These are phyloP conservation scores for bread wheat (Triticum aestivum) DNA, from an alignment of 176 grass and related monocot species.

Conservation along the genomic window DNA sequence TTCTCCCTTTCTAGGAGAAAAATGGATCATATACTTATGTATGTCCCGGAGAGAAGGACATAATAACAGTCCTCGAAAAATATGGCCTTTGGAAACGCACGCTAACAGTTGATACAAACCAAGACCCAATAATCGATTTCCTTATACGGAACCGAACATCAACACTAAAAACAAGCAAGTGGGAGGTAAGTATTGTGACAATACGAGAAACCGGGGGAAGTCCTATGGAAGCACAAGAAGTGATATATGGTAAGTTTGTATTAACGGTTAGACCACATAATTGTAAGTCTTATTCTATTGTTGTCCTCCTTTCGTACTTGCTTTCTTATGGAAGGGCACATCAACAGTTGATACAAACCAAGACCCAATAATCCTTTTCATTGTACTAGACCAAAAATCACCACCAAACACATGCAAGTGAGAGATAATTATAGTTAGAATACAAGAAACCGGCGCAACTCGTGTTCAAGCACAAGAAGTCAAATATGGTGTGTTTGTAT, in stretches of 20 bases:
- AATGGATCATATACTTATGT: conserved; percentile 28
- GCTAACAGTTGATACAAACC: conserved; percentile 26
- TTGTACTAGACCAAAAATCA: too few species aligned
- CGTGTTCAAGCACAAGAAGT: too few species aligned
- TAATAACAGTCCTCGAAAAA: conserved; percentile 34
- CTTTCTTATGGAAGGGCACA: too few species aligned
- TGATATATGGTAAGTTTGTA: conserved; percentile 3
- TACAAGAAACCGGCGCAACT: too few species aligned
- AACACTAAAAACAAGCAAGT: background rate
- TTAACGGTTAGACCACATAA: background rate
- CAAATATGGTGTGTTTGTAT: too few species aligned
- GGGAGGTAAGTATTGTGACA: background rate
- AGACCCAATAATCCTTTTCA: too few species aligned
- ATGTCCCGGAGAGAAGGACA: conserved; percentile 35
- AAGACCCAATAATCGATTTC: conserved; percentile 34
- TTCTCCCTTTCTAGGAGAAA: too few species aligned
- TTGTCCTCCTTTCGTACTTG: too few species aligned
- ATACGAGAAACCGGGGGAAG: background rate
- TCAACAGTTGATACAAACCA: too few species aligned
- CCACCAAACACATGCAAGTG: too few species aligned
- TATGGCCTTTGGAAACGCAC: conserved; percentile 36
- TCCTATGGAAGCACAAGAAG: background rate
- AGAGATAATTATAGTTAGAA: too few species aligned
- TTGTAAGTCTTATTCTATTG: background rate
- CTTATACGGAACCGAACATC: conserved; percentile 29